A percentile compares a stretch with the other conserved stretches of the same genome.
Conservation (phyloP, 176 grass and related monocot species). For the Hyparrhenia diplandra region DNA sequence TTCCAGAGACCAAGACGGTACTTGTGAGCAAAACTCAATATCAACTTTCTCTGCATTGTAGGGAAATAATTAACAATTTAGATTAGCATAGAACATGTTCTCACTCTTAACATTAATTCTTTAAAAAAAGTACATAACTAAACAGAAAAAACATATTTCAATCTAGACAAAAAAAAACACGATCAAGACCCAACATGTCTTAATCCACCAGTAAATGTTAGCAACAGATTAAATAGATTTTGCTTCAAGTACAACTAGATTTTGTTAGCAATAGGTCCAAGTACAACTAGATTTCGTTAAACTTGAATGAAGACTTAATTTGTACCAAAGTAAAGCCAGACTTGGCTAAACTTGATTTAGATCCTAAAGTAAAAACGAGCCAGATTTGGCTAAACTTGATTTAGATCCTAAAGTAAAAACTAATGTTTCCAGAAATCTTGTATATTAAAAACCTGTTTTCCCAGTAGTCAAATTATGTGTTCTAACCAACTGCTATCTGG, state of each 20-base stretch:
- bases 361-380: neutral
- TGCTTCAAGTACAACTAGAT: too few relatives aligned
- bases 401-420: neutral
- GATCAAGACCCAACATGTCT: neutral
- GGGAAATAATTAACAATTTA: neutral
- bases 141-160: neutral
- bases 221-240: neutral
- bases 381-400: neutral
- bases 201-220: neutral
- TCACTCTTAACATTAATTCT: neutral
- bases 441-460: neutral
- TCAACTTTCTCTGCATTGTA: conserved; percentile 73
- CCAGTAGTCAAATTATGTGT: neutral
- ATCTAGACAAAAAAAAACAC: neutral
- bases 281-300: neutral
- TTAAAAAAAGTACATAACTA: neutral
- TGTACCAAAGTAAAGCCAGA: neutral
- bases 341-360: neutral
- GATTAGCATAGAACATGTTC: neutral
- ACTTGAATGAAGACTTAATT: neutral
- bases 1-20: conserved; percentile 87
- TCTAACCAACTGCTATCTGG: neutral
- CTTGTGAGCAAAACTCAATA: conserved; percentile 79
- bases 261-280: neutral
- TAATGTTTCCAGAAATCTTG: neutral